A percentile compares a stretch with the other conserved stretches of the same genome.
These are phyloP conservation scores for Metschnikowia gelsemii DNA, from an alignment of 805 yeast species.

Conservation along the genomic window DNA sequence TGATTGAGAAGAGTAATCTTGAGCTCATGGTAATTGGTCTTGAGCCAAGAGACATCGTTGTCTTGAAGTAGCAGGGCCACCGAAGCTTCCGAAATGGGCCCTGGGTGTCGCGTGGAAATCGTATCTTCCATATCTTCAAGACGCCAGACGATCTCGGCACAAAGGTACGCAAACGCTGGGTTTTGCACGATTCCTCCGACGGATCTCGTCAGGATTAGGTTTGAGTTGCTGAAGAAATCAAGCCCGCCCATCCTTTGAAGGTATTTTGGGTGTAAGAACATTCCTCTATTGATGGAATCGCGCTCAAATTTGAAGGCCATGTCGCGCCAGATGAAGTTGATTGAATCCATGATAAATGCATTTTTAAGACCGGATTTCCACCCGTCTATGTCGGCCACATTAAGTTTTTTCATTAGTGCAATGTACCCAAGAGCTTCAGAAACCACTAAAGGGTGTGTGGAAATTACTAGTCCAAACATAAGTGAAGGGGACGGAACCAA, in stretches of 20 bases:
- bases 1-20: constrained; percentile 44
- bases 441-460: constrained; percentile 44
- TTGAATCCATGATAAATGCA: constrained; percentile 52
- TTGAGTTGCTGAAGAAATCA: constrained; percentile 32
- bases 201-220: constrained; percentile 26
- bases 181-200: constrained; percentile 48
- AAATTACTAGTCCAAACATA: constrained; percentile 38
- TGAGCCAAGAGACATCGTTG: constrained; percentile 37
- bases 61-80: constrained; percentile 33
- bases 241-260: constrained; percentile 30
- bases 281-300: constrained; percentile 37
- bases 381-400: constrained; percentile 21
- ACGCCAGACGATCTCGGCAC: constrained; percentile 44
- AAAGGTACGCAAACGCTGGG: constrained; percentile 50
- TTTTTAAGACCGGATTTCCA: constrained; percentile 40
- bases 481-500: constrained; percentile 36
- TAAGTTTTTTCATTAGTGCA: constrained; percentile 37
- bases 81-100: constrained; percentile 50
- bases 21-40: constrained; percentile 43
- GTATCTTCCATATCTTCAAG: constrained; percentile 43
- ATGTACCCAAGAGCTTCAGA: constrained; percentile 50
- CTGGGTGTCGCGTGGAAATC: constrained; percentile 44
- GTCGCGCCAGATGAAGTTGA: constrained; percentile 58
- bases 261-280: constrained; percentile 37
- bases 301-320: constrained; percentile 44